Percentiles rank a stretch among this genome's conserved stretches.
These are phyloP conservation scores for Sporothrix dimorphospora DNA, from an alignment of 2,329 filamentous ascomycete species.

Conservation along the genomic window DNA sequence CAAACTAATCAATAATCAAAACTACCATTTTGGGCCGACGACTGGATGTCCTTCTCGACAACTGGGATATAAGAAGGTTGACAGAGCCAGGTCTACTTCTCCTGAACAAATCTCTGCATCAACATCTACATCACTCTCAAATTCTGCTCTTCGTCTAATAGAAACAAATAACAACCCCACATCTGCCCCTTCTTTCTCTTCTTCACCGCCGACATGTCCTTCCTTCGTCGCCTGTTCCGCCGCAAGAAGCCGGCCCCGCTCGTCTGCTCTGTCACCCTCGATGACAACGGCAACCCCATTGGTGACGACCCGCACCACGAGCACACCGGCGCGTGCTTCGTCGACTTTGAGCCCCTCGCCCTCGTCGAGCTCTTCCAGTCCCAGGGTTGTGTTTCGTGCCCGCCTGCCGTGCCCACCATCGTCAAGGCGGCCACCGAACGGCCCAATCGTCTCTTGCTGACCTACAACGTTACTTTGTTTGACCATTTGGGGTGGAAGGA, in stretches of 20 bases:
- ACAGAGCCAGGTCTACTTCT: too few relatives aligned
- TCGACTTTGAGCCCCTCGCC: conserved; percentile 41
- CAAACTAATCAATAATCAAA: background rate
- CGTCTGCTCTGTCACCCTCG: conserved; percentile 40
- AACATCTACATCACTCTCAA: too few relatives aligned
- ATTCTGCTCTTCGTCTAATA: too few relatives aligned
- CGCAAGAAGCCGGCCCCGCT: conserved; percentile 42
- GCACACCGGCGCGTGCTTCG: conserved; percentile 42
- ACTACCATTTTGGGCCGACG: background rate
- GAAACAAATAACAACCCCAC: too few relatives aligned
- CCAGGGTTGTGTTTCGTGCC: conserved; percentile 43
- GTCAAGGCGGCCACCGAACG: conserved; percentile 37
- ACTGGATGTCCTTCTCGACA: background rate
- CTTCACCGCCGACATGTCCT: background rate
- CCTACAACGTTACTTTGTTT: conserved; percentile 43
- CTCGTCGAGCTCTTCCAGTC: conserved; percentile 44
- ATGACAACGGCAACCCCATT: conserved; percentile 31
- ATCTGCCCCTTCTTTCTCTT: background rate
- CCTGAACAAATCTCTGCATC: too few relatives aligned
- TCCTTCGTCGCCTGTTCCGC: conserved; percentile 36
- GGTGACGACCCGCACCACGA: conserved; percentile 38
- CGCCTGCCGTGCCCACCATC: conserved; percentile 40
- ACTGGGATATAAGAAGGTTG: background rate
- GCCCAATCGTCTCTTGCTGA: conserved; percentile 41
- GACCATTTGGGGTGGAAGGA: conserved; percentile 44